These are phyloP conservation scores for Aspergillus homomorphus DNA, from an alignment of 495 filamentous ascomycete species.

Conservation along the genomic window DNA sequence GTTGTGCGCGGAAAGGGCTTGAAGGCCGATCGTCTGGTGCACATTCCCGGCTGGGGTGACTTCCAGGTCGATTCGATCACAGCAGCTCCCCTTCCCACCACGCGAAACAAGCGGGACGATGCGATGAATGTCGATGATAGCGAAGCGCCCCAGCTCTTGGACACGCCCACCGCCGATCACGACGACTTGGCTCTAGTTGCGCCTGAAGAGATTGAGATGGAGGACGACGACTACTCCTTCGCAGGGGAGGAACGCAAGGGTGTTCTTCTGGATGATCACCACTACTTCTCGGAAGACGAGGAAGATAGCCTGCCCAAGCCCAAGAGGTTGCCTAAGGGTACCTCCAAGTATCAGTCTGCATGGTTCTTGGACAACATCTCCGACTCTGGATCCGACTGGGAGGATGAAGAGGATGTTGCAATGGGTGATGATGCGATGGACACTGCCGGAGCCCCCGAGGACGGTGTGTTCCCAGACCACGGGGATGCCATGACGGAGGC, in stretches of 20 bases:
- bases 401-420: constrained; percentile 57
- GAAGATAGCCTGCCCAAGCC: constrained; percentile 57
- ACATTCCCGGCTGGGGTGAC: constrained; percentile 91
- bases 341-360: constrained; percentile 87
- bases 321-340: constrained; percentile 82
- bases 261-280: constrained; percentile 92
- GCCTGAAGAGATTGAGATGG: constrained; percentile 77
- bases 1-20: constrained; percentile 81
- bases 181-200: constrained; percentile 82
- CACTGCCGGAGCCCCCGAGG: constrained; percentile 59
- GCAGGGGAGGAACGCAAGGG: constrained; percentile 64
- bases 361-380: constrained; percentile 88
- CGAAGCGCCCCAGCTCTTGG: constrained; percentile 53
- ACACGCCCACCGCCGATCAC: constrained; percentile 67
- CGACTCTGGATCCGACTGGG: constrained; percentile 80
- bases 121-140: constrained; percentile 65
- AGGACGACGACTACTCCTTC: constrained; percentile 59
- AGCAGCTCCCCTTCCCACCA: constrained; percentile 56
- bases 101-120: constrained; percentile 58
- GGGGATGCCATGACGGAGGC: constrained; percentile 70
- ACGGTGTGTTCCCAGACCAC: constrained; percentile 73
- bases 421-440: constrained; percentile 41
- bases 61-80: constrained; percentile 90
- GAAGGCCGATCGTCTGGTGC: constrained; percentile 84
- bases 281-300: constrained; percentile 95